Conservation (phyloP, 2,329 filamentous ascomycete species). For the Talaromyces sp. region DNA sequence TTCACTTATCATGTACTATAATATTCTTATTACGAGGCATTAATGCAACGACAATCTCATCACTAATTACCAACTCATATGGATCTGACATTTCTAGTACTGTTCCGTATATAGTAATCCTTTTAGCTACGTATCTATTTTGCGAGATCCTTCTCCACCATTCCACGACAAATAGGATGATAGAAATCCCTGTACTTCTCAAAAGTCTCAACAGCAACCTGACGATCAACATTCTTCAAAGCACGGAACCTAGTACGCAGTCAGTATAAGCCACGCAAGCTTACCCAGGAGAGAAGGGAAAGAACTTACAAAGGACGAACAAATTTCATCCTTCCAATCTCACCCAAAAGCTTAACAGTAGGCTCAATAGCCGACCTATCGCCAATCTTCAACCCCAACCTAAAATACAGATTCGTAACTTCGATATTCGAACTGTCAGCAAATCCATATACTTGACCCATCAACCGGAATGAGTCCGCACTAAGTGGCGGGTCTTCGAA, state of each 20-base stretch:
- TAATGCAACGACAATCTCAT: constrained; percentile 4
- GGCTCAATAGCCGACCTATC: constrained; percentile 68
- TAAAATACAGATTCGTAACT: constrained; percentile 75
- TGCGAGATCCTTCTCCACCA: constrained; percentile 78
- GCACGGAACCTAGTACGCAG: constrained; percentile 54
- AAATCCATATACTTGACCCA: constrained; percentile 75
- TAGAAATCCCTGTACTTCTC: constrained; percentile 88
- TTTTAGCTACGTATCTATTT: constrained; percentile 23
- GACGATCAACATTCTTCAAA: constrained; percentile 70
- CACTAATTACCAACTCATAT: neutral
- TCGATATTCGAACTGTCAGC: constrained; percentile 79
- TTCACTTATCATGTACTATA: neutral
- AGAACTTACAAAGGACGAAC: constrained; percentile 71
- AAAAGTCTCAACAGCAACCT: constrained; percentile 78
- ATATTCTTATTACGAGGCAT: neutral
- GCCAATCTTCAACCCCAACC: constrained; percentile 72
- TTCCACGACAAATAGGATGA: constrained; percentile 83
- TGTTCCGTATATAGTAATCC: neutral
- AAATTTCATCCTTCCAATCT: constrained; percentile 95
- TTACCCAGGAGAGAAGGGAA: too few relatives aligned
- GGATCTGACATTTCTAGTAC: neutral
- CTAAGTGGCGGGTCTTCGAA: constrained; percentile 62
- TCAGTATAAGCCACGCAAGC: too few relatives aligned
- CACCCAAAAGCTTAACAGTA: constrained; percentile 71
- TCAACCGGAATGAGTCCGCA: constrained; percentile 63